Conservation (phyloP, 495 filamentous ascomycete genomes). For the Trichodelitschia bisporula region DNA sequence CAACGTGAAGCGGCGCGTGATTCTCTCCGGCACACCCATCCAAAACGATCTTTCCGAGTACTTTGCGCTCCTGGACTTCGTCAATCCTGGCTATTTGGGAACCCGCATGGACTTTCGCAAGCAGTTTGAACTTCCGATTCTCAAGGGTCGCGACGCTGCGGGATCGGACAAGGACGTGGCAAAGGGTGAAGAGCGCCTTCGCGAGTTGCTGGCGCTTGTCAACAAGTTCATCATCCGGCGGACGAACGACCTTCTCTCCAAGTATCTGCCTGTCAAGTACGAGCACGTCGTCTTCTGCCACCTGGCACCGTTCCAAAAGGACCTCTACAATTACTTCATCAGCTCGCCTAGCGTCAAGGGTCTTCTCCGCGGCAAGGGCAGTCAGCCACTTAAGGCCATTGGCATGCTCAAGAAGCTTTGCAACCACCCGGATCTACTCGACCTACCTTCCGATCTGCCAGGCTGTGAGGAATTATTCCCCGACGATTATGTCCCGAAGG, state of each 20-base stretch:
- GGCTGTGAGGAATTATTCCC: conserved; percentile 68
- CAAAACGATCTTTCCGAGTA: conserved; percentile 97
- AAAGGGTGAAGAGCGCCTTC: conserved; percentile 62
- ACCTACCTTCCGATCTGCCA: conserved; percentile 61
- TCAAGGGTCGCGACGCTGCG: conserved; percentile 75
- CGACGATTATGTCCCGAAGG: conserved; percentile 71
- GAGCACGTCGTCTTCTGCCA: conserved; percentile 99
- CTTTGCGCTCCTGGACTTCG: conserved; percentile 88
- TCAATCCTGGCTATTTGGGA: conserved; percentile 80
- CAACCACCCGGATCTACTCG: conserved; percentile 89
- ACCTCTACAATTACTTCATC: conserved; percentile 91
- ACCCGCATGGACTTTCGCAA: conserved; percentile 86
- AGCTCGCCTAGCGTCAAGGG: conserved; percentile 86
- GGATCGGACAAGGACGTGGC: conserved; percentile 62
- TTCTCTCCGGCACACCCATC: conserved; percentile 90
- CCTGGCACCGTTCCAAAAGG: conserved; percentile 72
- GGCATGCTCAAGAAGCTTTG: conserved; percentile 93
- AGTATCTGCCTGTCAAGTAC: conserved; percentile 96
- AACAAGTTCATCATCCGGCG: conserved; percentile 98
- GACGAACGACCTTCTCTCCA: conserved; percentile 93
- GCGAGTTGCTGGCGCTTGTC: conserved; percentile 59
- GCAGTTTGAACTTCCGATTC: conserved; percentile 77
- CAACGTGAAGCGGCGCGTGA: conserved; percentile 77
- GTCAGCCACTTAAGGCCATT: conserved; percentile 90
- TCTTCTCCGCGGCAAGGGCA: conserved; percentile 79